Evolutionary conservation across 2,329 filamentous ascomycete species (phyloP), one percentile per base, ranked within the genome.

Genomic region (Stachybotrys echinatus): DNA sequence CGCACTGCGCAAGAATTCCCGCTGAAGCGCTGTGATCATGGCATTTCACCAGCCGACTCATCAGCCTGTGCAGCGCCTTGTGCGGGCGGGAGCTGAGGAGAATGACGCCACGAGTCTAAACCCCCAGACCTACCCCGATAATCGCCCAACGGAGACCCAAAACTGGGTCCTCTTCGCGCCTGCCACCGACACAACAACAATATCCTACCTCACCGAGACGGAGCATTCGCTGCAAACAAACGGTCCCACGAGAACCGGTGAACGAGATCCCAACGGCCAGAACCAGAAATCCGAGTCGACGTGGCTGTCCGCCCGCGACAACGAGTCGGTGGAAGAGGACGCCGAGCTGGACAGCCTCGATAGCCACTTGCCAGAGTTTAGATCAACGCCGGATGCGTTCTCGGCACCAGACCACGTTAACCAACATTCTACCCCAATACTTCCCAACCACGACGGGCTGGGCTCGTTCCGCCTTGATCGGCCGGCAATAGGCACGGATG

Each of bases 141-240:
- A 62, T 20, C 59, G 56, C 42, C 71, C 83, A 52, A 83, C 88
- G 53, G 87, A 92, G 56, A 87, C 89, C 12, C 87, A 94, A 68
- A 92, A 95, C 80, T 99, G 94, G 94, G 87, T 97, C 49, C 83
- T 99, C 56, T 99, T 99, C 74, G 89, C 91, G 7, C 89, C 89
- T 2, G 77, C 79, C 8, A 84, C 84, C 55, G 79, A 85, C 31
- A 71, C 70, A 44, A 80, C 77, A 4, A 85, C 87, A 19, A 78
- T 79, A 12, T 84, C 84, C 5, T 84, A 87, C 54, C 78, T 85
- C 48, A 89, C 85, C 42, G 84, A 88, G 37, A 83, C 84, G 66
- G 66, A 88, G 68, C 62, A 80, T 72, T 73, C 84, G 68, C 64
- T 92, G 73, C 57, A 81, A 68, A 74, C 87, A 64, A 95, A 89